Conservation (phyloP, 2,329 filamentous ascomycete species). For the Botryotinia globosa region DNA sequence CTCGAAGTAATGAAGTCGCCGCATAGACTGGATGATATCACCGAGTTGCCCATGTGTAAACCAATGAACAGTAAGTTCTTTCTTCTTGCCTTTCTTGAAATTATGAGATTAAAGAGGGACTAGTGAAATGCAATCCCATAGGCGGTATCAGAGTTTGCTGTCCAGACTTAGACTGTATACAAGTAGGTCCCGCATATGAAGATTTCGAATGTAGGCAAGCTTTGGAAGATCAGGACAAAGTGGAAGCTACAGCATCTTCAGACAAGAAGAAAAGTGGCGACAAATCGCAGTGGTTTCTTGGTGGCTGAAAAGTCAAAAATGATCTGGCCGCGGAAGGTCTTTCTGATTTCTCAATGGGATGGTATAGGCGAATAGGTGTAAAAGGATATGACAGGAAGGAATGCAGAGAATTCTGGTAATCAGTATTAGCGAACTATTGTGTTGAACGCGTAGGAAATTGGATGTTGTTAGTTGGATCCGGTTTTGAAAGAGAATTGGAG, state of each 20-base stretch:
- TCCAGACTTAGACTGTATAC: background rate
- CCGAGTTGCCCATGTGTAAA: slow-evolving; percentile 1
- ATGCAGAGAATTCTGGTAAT: background rate
- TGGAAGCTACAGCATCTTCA: background rate
- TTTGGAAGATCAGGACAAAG: background rate
- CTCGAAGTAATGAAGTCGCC: background rate
- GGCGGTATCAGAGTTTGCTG: background rate
- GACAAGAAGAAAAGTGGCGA: background rate
- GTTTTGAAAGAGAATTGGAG: background rate
- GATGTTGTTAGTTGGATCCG: background rate
- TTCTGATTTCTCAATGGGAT: background rate
- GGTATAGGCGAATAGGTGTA: no score
- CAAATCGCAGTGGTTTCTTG: background rate
- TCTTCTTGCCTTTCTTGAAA: background rate
- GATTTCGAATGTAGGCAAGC: background rate
- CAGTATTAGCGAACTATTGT: background rate
- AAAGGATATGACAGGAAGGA: background rate
- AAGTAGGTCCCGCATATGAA: background rate
- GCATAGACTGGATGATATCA: slow-evolving; percentile 10
- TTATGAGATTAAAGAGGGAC: background rate
- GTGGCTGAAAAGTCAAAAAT: background rate
- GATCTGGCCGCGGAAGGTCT: background rate
- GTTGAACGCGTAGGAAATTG: background rate
- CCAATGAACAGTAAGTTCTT: background rate
- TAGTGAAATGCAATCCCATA: slow-evolving; percentile 4